These are phyloP conservation scores for Porodaedalea pini DNA, from an alignment of 1,284 basidiomycete genomes.

Conservation along the genomic window DNA sequence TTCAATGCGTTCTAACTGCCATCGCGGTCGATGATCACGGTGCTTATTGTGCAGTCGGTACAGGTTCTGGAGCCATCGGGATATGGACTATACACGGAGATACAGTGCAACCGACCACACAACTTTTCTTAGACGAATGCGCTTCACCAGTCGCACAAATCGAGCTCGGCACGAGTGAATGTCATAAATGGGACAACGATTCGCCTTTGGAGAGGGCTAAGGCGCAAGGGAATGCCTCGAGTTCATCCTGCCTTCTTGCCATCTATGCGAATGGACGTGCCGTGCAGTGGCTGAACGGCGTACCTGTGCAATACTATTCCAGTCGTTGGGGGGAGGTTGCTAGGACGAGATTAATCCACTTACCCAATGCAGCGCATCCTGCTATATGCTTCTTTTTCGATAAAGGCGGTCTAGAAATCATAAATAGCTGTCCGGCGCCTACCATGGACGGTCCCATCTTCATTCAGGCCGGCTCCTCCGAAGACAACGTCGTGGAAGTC, in stretches of 20 bases:
- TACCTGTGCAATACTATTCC: neutral
- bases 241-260: slow-evolving; percentile 39
- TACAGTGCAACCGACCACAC: slow-evolving; percentile 38
- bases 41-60: slow-evolving; percentile 58
- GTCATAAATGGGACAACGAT: neutral
- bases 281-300: slow-evolving; percentile 43
- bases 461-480: slow-evolving; percentile 49
- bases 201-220: neutral
- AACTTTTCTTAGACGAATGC: slow-evolving; percentile 43
- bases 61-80: slow-evolving; percentile 55
- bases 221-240: slow-evolving; percentile 16
- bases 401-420: slow-evolving; percentile 61
- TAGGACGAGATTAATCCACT: slow-evolving; percentile 40
- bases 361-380: slow-evolving; percentile 43
- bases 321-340: neutral
- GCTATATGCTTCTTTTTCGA: slow-evolving; percentile 56
- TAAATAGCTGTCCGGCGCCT: slow-evolving; percentile 33
- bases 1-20: slow-evolving; percentile 49
- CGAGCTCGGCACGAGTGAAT: neutral
- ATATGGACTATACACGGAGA: slow-evolving; percentile 50
- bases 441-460: slow-evolving; percentile 34
- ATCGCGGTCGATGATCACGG: slow-evolving; percentile 58
- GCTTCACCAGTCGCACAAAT: slow-evolving; percentile 39
- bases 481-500: slow-evolving; percentile 49
- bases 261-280: slow-evolving; percentile 54